Conservation (phyloP, 345 rosid species). For the Iberis pinnata region DNA sequence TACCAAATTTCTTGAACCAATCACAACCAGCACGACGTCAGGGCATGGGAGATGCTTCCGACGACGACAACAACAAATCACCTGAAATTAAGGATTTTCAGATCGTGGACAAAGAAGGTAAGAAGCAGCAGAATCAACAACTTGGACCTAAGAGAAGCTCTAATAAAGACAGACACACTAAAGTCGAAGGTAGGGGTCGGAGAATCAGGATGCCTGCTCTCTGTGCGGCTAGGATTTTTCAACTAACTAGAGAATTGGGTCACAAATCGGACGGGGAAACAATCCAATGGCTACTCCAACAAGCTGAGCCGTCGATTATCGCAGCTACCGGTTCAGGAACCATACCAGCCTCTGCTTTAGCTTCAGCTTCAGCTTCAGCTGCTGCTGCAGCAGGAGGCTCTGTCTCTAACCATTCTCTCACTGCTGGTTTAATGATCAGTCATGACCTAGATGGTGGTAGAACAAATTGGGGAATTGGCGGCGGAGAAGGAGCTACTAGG, state of each 20-base stretch:
- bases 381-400: no score
- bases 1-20: conserved; percentile 57
- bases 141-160: conserved; percentile 79
- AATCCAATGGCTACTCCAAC: conserved; percentile 91
- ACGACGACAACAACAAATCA: conserved; percentile 32
- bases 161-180: conserved; percentile 91
- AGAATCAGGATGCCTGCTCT: conserved; percentile 98
- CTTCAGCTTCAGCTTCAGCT: conserved; percentile 45
- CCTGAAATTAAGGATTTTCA: conserved; percentile 70
- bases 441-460: conserved; percentile 54
- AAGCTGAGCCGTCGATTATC: conserved; percentile 86
- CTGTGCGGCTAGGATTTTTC: conserved; percentile 95
- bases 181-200: conserved; percentile 91
- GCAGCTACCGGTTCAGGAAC: conserved; percentile 93
- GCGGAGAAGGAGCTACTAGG: conserved; percentile 51
- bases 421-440: no score
- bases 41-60: conserved; percentile 23
- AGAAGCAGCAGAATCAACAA: conserved; percentile 40
- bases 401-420: conserved; percentile 48
- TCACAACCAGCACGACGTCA: conserved; percentile 35
- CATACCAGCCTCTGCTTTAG: conserved; percentile 89
- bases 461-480: conserved; percentile 56
- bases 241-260: conserved; percentile 92
- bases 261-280: conserved; percentile 98
- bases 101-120: conserved; percentile 57